phyloP scores from a whole-genome alignment of 2,329 filamentous ascomycete genomes.

The Nannizziopsis barbatae region DNA sequence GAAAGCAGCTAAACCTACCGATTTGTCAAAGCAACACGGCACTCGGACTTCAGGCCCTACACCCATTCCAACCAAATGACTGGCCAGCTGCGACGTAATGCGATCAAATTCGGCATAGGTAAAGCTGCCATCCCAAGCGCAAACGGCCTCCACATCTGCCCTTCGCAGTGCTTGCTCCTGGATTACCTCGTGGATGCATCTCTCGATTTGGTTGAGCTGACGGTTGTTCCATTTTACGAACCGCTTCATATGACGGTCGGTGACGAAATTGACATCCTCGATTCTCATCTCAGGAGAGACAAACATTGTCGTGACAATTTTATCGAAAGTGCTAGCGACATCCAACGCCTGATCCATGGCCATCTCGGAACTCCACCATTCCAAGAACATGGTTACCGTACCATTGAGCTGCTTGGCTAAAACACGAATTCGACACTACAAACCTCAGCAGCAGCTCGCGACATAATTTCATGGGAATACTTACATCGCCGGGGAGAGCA shows the following conservation, averaged over 20 bases:
- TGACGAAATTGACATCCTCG: slow-evolving; percentile 44
- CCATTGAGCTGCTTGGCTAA: slow-evolving; percentile 28
- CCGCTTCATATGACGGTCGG: slow-evolving; percentile 45
- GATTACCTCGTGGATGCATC: slow-evolving; percentile 31
- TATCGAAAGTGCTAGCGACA: slow-evolving; percentile 44
- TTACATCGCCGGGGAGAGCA: slow-evolving; percentile 27
- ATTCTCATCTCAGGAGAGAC: slow-evolving; percentile 34
- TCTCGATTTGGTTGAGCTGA: slow-evolving; percentile 30
- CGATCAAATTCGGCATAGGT: slow-evolving; percentile 30
- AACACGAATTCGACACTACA: slow-evolving; percentile 28
- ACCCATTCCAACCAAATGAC: slow-evolving; percentile 25
- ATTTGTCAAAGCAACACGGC: slow-evolving; percentile 35
- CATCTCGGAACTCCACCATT: slow-evolving; percentile 31
- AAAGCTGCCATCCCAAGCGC: slow-evolving; percentile 26
- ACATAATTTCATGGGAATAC: slow-evolving; percentile 6
- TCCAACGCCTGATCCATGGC: slow-evolving; percentile 33
- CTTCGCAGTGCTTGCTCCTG: slow-evolving; percentile 28
- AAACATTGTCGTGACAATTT: slow-evolving; percentile 41
- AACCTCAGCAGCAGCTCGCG: slow-evolving; percentile 7
- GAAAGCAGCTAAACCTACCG: slow-evolving; percentile 20
- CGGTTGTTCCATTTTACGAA: slow-evolving; percentile 45
- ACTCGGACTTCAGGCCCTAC: slow-evolving; percentile 31
- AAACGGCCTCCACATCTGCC: slow-evolving; percentile 17
- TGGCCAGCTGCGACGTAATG: slow-evolving; percentile 29
- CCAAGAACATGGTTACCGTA: slow-evolving; percentile 29